A percentile compares a stretch with the other conserved stretches of the same genome.
Conservation (phyloP, 805 yeast genomes). For the Barnettozyma siamensis region DNA sequence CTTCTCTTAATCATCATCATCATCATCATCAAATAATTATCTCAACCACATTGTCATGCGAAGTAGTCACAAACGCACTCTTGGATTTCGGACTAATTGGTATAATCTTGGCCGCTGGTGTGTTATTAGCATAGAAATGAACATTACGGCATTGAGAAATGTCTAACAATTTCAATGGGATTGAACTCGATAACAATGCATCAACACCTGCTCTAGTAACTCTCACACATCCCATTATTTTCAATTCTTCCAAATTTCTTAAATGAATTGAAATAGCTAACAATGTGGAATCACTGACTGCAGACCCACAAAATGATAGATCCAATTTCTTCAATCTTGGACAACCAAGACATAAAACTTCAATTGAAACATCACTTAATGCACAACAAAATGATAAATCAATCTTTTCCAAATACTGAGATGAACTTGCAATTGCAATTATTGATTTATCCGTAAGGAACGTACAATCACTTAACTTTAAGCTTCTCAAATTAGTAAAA, state of each 20-base stretch:
- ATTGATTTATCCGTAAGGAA: slow-evolving; percentile 63
- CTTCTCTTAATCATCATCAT: too few relatives aligned
- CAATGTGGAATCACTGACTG: slow-evolving; percentile 68
- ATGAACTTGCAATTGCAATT: slow-evolving; percentile 54
- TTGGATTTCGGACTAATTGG: slow-evolving; percentile 43
- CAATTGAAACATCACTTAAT: slow-evolving; percentile 61
- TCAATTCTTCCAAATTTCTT: slow-evolving; percentile 40
- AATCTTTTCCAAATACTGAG: slow-evolving; percentile 48
- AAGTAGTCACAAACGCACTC: slow-evolving; percentile 52
- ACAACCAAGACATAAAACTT: slow-evolving; percentile 63
- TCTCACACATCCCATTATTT: slow-evolving; percentile 64
- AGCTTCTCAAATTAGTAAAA: slow-evolving; percentile 46
- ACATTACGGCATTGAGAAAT: slow-evolving; percentile 71
- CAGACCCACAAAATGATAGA: slow-evolving; percentile 71
- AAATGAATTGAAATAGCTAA: slow-evolving; percentile 54
- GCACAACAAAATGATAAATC: slow-evolving; percentile 75
- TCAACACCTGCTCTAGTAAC: slow-evolving; percentile 77
- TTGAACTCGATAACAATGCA: slow-evolving; percentile 51
- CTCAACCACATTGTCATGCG: slow-evolving; percentile 50
- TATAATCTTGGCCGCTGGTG: slow-evolving; percentile 48
- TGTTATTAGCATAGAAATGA: slow-evolving; percentile 54
- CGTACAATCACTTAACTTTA: slow-evolving; percentile 67
- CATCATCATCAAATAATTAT: slow-evolving; percentile 38
- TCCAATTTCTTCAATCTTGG: slow-evolving; percentile 47
- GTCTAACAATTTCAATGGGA: slow-evolving; percentile 46